Conservation (phyloP, 495 filamentous ascomycete species). For the Evansstolkia leycettana region DNA sequence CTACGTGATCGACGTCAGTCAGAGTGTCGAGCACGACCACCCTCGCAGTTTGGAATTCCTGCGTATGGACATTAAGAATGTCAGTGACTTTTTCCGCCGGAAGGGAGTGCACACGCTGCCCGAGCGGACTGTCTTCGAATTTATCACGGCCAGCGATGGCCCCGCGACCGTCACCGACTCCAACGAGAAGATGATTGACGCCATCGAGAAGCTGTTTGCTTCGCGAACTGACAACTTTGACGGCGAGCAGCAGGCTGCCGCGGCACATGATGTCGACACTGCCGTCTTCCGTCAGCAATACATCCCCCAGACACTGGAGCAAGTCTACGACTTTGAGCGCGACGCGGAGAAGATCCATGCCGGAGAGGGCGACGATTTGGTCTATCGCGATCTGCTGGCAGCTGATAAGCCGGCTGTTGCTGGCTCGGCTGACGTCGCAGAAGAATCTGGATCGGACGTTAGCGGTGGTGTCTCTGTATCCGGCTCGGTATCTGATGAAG, state of each 20-base stretch:
- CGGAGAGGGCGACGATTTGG: slow-evolving; percentile 45
- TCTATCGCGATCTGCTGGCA: slow-evolving; percentile 73
- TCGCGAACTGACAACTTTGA: slow-evolving; percentile 26
- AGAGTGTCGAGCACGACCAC: slow-evolving; percentile 94
- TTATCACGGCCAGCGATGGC: slow-evolving; percentile 53
- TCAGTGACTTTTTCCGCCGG: slow-evolving; percentile 77
- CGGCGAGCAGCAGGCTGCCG: slow-evolving; percentile 24
- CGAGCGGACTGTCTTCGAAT: slow-evolving; percentile 66
- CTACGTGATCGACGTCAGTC: slow-evolving; percentile 94
- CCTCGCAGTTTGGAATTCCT: slow-evolving; percentile 83
- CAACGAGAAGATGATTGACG: slow-evolving; percentile 29
- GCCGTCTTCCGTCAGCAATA: slow-evolving; percentile 92
- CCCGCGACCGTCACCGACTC: slow-evolving; percentile 24
- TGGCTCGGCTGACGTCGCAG: slow-evolving; percentile 16
- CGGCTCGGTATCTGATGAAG: slow-evolving; percentile 36
- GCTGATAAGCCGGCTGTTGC: slow-evolving; percentile 30
- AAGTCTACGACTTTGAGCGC: slow-evolving; percentile 91
- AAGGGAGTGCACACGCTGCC: slow-evolving; percentile 68
- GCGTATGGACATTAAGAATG: slow-evolving; percentile 95
- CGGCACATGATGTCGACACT: slow-evolving; percentile 67
- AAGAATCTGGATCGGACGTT: slow-evolving; percentile 32
- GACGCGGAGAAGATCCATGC: slow-evolving; percentile 47
- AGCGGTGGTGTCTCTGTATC: slow-evolving; percentile 32
- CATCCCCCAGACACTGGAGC: slow-evolving; percentile 85
- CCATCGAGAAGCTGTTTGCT: slow-evolving; percentile 38